Conservation (phyloP, 176 grass and related monocot genomes). For the Pharus latifolius region DNA sequence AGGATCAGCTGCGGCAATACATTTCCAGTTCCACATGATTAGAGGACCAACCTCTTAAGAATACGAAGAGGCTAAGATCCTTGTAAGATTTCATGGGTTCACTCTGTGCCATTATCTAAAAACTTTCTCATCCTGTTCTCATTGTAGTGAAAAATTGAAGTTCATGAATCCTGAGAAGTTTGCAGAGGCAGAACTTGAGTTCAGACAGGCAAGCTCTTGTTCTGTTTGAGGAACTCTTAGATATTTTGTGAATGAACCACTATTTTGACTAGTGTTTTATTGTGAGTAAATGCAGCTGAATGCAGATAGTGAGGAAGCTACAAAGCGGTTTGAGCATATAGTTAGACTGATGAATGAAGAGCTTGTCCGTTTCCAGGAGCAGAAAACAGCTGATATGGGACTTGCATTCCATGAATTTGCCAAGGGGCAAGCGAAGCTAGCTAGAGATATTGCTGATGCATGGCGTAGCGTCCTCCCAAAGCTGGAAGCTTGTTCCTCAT, state of each 20-base stretch:
- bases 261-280: conserved; percentile 13
- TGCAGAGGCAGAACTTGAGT: conserved; percentile 65
- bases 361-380: conserved; percentile 84
- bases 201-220: conserved; percentile 52
- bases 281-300: conserved; percentile 57
- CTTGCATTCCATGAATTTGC: conserved; percentile 95
- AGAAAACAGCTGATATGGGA: conserved; percentile 93
- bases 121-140: conserved; percentile 7
- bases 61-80: background rate
- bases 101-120: background rate
- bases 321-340: conserved; percentile 70
- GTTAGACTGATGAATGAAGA: conserved; percentile 89
- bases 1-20: too few species aligned
- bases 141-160: conserved; percentile 79
- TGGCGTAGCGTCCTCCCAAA: conserved; percentile 88
- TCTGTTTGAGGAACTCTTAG: conserved; percentile 6
- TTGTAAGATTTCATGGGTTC: background rate
- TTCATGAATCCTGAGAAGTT: conserved; percentile 78
- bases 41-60: background rate
- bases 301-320: conserved; percentile 79
- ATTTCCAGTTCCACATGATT: background rate
- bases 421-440: conserved; percentile 91
- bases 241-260: background rate
- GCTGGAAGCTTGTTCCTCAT: conserved; percentile 66
- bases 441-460: conserved; percentile 84